phyloP scores from a whole-genome alignment of 108 stramenopile genomes.

The Nitzschia sp. region DNA sequence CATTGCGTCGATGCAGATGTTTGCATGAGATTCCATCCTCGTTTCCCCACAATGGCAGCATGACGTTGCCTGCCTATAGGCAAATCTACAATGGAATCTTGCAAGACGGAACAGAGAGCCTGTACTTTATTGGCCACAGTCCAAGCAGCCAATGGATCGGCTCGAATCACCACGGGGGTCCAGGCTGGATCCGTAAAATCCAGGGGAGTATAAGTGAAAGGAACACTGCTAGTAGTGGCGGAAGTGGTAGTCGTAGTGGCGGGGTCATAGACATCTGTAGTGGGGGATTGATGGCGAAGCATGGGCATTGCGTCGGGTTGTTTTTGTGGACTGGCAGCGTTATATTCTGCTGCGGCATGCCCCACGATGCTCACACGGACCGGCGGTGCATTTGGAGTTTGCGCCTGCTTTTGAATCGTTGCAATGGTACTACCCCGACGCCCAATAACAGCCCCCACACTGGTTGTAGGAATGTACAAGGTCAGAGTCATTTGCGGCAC shows the following conservation, averaged over 20 bases:
- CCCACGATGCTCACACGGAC: conserved; percentile 59
- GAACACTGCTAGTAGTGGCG: conserved; percentile 11
- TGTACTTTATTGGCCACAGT: conserved; percentile 35
- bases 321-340: background rate
- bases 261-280: background rate
- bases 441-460: conserved; percentile 83
- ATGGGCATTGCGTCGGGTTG: background rate
- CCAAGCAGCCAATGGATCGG: conserved; percentile 58
- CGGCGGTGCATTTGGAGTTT: conserved; percentile 10
- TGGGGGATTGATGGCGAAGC: background rate
- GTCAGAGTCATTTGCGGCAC: conserved; percentile 47
- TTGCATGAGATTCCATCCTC: conserved; percentile 51
- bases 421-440: conserved; percentile 67
- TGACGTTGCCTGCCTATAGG: conserved; percentile 54
- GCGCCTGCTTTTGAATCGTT: conserved; percentile 66
- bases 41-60: conserved; percentile 63
- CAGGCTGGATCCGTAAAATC: conserved; percentile 54
- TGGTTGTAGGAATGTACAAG: conserved; percentile 71
- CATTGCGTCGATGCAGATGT: conserved; percentile 52
- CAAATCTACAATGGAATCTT: conserved; percentile 47
- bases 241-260: background rate
- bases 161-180: conserved; percentile 76
- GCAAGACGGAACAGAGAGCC: background rate
- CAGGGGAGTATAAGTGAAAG: conserved; percentile 44
- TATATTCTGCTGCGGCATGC: background rate